phyloP scores from a whole-genome alignment of 805 yeast genomes.

The Spathaspora hagerdaliae region DNA sequence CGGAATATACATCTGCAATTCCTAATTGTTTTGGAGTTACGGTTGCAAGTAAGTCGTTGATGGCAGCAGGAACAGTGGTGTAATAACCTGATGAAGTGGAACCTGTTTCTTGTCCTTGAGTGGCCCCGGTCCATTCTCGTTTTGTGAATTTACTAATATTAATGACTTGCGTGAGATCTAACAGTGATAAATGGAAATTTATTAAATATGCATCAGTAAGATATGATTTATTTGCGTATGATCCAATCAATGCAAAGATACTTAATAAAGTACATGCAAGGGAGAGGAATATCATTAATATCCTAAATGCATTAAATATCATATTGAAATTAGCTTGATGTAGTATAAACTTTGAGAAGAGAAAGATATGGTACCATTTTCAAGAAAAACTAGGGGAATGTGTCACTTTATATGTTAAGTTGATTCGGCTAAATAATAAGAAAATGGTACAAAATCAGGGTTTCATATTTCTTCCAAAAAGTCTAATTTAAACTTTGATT shows the following conservation, averaged over 20 bases:
- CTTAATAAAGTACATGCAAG: slow-evolving; percentile 27
- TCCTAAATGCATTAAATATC: slow-evolving; percentile 31
- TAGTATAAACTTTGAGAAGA: no score
- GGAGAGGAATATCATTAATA: slow-evolving; percentile 28
- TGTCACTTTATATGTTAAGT: no score
- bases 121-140: slow-evolving; percentile 6
- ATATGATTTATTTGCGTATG: slow-evolving; percentile 30
- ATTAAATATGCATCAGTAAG: slow-evolving; percentile 33
- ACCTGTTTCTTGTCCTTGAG: neutral
- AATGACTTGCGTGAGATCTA: slow-evolving; percentile 29
- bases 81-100: slow-evolving; percentile 6
- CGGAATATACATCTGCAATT: slow-evolving; percentile 35
- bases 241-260: slow-evolving; percentile 35
- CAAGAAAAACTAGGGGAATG: no score
- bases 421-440: no score
- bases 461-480: no score
- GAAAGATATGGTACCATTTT: no score
- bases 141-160: slow-evolving; percentile 11
- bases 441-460: no score
- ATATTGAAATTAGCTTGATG: neutral
- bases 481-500: no score
- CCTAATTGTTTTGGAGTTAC: slow-evolving; percentile 32
- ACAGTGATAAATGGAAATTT: slow-evolving; percentile 29
- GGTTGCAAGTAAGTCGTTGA: slow-evolving; percentile 13
- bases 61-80: slow-evolving; percentile 12